These are phyloP conservation scores for Boeremia lycopersici DNA, from an alignment of 2,329 filamentous ascomycete genomes.

Conservation along the genomic window DNA sequence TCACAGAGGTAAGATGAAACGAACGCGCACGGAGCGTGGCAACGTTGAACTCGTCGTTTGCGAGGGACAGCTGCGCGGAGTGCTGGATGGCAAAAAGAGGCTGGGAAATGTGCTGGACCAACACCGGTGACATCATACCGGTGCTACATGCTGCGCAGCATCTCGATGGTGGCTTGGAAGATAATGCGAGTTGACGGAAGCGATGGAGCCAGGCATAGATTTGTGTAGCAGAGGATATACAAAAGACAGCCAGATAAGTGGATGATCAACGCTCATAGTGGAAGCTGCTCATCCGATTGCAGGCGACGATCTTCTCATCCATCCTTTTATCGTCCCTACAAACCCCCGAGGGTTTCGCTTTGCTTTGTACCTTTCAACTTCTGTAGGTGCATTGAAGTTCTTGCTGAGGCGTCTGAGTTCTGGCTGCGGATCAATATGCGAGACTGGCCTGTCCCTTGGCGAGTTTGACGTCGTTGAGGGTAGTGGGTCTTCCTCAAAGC, in stretches of 20 bases:
- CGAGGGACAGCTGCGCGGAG: constrained; percentile 4
- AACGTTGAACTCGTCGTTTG: constrained; percentile 7
- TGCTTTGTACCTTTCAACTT: constrained; percentile 26
- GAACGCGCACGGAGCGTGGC: constrained; percentile 2
- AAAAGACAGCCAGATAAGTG: background rate
- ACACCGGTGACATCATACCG: constrained; percentile 5
- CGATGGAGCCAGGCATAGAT: background rate
- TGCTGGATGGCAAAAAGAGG: constrained; percentile 3
- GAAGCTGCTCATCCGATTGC: background rate
- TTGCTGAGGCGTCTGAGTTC: constrained; percentile 29
- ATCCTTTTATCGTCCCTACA: constrained; percentile 17
- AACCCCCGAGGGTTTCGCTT: constrained; percentile 18
- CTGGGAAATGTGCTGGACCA: background rate
- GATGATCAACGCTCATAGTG: background rate
- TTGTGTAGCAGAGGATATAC: background rate
- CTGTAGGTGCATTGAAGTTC: constrained; percentile 38
- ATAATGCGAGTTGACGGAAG: constrained; percentile 1
- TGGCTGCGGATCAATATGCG: constrained; percentile 10
- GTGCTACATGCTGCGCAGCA: background rate
- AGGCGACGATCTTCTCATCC: constrained; percentile 14
- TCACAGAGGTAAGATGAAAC: constrained; percentile 8
- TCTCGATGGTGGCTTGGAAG: constrained; percentile 2
- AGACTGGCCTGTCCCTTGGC: constrained; percentile 9
- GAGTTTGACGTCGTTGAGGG: constrained; percentile 12
- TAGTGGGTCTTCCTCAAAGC: constrained; percentile 3